Evolutionary conservation across 306 rosid species (phyloP), one percentile per base, ranked within the genome.

Genomic region (Quercus agrifolia): DNA sequence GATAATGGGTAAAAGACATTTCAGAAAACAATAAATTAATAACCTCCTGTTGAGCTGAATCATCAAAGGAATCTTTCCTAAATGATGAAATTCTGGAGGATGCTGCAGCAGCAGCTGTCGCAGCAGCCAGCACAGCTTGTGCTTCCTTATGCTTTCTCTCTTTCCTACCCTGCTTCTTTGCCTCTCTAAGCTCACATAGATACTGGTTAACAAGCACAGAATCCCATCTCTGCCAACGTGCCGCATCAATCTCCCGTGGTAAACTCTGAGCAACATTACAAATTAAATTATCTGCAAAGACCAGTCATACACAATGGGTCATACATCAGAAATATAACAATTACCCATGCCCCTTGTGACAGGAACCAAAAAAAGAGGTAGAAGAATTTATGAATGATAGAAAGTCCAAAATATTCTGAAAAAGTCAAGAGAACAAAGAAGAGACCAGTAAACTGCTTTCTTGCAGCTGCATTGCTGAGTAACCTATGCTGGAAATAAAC

Each of bases 81-180:
- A 91, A 88, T 51, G 97, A 91, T 54, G 97, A 92, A 59, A 87
- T 86, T 89, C 99, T 93, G 54, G 97, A 85, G 59, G 99, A 96
- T 66, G 97, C 92, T 2, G 99, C 98, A 1, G 98, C 98, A 21
- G 98, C 99, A 74, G 99, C 98, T 67, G 99, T 91, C 70, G 99
- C 99, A 76, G 99, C 99, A 78, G 98, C 99, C 79, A 96, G 85
- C 25, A 96, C 97, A 19, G 98, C 99, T 79, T 93, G 99, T 21
- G 99, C 99, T 87, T 96, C 99, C 88, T 89, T 93, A 80, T 93
- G 96, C 83, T 90, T 90, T 83, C 87, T 93, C 79, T 96, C 99
- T 86, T 93, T 96, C 80, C 97, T 90, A 56, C 99, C 99, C 79
- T 80, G 99, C 86, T 96, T 96, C 86, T 91, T 96, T 52, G 96